phyloP scores from a whole-genome alignment of 2,329 filamentous ascomycete genomes.

The Chaetothyriales sp. region DNA sequence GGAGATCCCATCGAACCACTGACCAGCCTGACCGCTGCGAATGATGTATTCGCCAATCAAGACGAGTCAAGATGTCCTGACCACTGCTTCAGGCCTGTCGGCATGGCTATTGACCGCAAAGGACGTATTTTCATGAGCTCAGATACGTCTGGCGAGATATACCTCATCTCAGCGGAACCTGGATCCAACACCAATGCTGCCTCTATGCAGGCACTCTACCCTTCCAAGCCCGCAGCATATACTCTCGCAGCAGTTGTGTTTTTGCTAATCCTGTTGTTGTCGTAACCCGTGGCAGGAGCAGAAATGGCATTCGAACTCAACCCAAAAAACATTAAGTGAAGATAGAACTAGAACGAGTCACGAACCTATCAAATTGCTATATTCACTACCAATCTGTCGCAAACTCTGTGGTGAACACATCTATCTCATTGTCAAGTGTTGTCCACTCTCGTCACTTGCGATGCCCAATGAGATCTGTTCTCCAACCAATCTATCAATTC shows the following conservation, averaged over 20 bases:
- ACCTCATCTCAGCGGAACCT: constrained; percentile 9
- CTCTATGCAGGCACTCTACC: neutral
- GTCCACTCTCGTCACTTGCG: neutral
- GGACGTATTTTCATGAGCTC: constrained; percentile 24
- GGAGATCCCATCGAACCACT: constrained; percentile 32
- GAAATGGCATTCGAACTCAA: too few species aligned
- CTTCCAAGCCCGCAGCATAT: neutral
- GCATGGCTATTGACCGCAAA: constrained; percentile 22
- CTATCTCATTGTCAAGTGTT: neutral
- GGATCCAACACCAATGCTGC: neutral
- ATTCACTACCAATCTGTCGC: neutral
- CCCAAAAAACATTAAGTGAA: neutral
- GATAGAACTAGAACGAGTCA: neutral
- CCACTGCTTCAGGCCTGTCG: constrained; percentile 24
- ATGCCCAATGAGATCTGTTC: neutral
- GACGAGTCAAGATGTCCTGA: constrained; percentile 20
- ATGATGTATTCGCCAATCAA: constrained; percentile 21
- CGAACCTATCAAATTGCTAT: neutral
- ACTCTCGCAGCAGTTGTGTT: neutral
- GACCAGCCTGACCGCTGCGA: constrained; percentile 22
- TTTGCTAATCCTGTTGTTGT: neutral
- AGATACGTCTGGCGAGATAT: constrained; percentile 22
- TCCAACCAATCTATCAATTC: neutral
- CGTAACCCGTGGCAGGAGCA: neutral
- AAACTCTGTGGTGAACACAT: neutral